Percentiles rank a stretch among this genome's conserved stretches.
Evolutionary conservation across 2,329 filamentous ascomycete genomes (phyloP).

Genomic region (Ophiostoma sp.): DNA sequence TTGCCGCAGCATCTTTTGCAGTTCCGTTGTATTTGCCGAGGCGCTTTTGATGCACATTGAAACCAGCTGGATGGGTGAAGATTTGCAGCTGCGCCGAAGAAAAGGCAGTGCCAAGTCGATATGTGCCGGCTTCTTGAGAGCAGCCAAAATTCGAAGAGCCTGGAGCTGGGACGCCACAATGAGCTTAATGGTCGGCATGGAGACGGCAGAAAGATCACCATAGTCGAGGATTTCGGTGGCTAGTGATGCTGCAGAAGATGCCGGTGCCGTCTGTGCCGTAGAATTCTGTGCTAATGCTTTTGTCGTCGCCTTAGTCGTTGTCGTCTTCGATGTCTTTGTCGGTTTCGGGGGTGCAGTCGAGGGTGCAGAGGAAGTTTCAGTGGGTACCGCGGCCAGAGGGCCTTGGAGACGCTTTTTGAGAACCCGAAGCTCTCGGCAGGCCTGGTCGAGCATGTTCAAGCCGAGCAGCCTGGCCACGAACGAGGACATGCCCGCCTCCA

Average conservation of each 20-base stretch:
- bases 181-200: slow-evolving; percentile 51
- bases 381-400: slow-evolving; percentile 25
- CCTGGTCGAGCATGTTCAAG: slow-evolving; percentile 65
- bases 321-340: slow-evolving; percentile 37
- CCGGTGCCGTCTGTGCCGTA: slow-evolving; percentile 35
- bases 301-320: slow-evolving; percentile 34
- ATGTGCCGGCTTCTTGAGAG: slow-evolving; percentile 58
- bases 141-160: slow-evolving; percentile 62
- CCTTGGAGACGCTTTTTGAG: slow-evolving; percentile 64
- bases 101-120: slow-evolving; percentile 59
- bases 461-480: slow-evolving; percentile 66
- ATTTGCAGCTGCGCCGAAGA: slow-evolving; percentile 52
- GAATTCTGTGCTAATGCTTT: slow-evolving; percentile 36
- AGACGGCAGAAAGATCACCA: slow-evolving; percentile 42
- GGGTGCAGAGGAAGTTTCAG: neutral
- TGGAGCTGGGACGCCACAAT: slow-evolving; percentile 66
- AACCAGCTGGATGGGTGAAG: slow-evolving; percentile 62
- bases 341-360: slow-evolving; percentile 26
- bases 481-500: slow-evolving; percentile 72
- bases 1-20: slow-evolving; percentile 62
- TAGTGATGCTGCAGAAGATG: slow-evolving; percentile 34
- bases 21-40: slow-evolving; percentile 44
- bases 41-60: slow-evolving; percentile 43
- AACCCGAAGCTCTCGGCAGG: slow-evolving; percentile 66
- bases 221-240: slow-evolving; percentile 60